A percentile compares a stretch with the other conserved stretches of the same genome.
These are phyloP conservation scores for Boletus vermiculosoides DNA, from an alignment of 768 basidiomycete species.

Conservation along the genomic window DNA sequence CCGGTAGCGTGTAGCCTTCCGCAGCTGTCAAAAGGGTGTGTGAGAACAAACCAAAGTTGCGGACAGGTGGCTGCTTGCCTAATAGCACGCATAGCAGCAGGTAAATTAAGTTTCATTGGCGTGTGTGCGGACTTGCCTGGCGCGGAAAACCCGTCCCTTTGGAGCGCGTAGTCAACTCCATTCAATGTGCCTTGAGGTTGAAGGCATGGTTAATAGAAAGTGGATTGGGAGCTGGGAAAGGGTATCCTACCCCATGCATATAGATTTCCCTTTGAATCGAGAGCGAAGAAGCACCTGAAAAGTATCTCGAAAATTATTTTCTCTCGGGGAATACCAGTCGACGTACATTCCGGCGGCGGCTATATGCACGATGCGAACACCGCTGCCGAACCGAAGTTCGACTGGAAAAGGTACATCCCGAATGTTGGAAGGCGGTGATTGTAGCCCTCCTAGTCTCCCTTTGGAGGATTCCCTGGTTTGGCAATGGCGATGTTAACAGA, in stretches of 20 bases:
- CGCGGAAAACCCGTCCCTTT: constrained; percentile 56
- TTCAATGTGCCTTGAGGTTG: constrained; percentile 59
- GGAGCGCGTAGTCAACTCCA: constrained; percentile 40
- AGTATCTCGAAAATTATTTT: background rate
- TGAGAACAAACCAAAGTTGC: constrained; percentile 9
- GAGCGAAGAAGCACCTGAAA: constrained; percentile 82
- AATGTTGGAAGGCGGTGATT: constrained; percentile 33
- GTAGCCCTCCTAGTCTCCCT: constrained; percentile 60
- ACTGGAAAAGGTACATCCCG: constrained; percentile 61
- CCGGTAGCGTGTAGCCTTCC: constrained; percentile 72
- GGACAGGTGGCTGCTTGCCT: constrained; percentile 43
- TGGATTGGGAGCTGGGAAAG: background rate
- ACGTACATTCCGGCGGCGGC: constrained; percentile 81
- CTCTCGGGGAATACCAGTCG: background rate
- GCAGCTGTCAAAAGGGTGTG: constrained; percentile 47
- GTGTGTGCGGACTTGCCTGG: constrained; percentile 46
- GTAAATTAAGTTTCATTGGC: constrained; percentile 61
- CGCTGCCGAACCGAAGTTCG: constrained; percentile 53
- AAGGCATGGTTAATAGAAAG: constrained; percentile 3
- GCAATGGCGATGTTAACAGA: constrained; percentile 1
- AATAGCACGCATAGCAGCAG: constrained; percentile 56
- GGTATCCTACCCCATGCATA: constrained; percentile 73
- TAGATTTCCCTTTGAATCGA: constrained; percentile 71
- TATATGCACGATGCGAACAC: constrained; percentile 64
- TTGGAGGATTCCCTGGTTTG: constrained; percentile 53